Base-by-base conservation (phyloP, 306 rosid species). In the Rosa rugosa region DNA sequence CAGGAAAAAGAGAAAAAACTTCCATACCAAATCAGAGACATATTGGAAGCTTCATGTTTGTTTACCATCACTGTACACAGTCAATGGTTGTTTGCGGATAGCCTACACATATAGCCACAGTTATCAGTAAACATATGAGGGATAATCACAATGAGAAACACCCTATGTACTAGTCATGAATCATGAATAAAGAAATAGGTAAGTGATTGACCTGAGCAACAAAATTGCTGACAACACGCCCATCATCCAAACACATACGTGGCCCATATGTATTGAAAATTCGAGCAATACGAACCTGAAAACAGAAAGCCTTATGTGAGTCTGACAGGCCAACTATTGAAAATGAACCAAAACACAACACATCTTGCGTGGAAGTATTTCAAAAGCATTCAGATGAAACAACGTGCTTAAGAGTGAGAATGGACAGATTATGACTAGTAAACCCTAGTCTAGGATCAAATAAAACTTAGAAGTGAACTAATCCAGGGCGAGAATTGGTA, bases 41-140 rank as follows among this genome's bases (percentile, higher is more conserved):
- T 88, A 94, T 85, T 94, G 98, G 92, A 94, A 94, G 88, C 98
- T 94, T 87, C 97, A 87, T 67, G 97, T 94, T 83, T 94, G 98
- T 87, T 90, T 90, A 80, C 98, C 98, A 78, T 94, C 98, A 64
- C 98, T 97, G 2, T 94, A 94, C 77, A 94, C 98, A 53, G 97
- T 94, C 89, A 94, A 75, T 45, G 98, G 97, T 65, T 89, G 91
- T 81, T 88, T 94, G 63, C 98, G 98, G 79, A 94, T 94, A 25
- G 94, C 98, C 98, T 94, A 86, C 47, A 76, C 75, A 73, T 66
- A 80, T 20, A n/a, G 59, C 31, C 27, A 66, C 64, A 46, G 31
- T 17, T 50, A 36, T 77, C 13, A 72, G 67, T 34, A 72, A 50
- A 71, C 12, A 47, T 18, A 27, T 10, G 77, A 68, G 12, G 18